Percentiles rank a stretch among this genome's conserved stretches.
Evolutionary conservation across 169 alveolate genomes (phyloP).

Genomic region (Plasmodium billcollinsi): DNA sequence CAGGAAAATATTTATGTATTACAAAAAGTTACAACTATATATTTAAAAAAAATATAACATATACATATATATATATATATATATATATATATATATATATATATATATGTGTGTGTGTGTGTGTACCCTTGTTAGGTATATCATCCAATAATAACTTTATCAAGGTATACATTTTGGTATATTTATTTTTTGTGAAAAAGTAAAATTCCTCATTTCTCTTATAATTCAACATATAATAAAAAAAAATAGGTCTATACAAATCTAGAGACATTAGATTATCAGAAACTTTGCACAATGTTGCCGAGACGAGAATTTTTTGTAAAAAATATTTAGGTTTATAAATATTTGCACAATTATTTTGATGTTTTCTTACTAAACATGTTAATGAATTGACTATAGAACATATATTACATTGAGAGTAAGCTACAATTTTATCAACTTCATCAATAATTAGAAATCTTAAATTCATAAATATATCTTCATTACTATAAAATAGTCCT

Average conservation of each 20-base stretch:
- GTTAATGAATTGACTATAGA: slow-evolving; percentile 53
- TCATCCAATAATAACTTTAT: slow-evolving; percentile 16
- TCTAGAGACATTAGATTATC: slow-evolving; percentile 57
- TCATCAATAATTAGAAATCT: slow-evolving; percentile 79
- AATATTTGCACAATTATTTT: slow-evolving; percentile 9
- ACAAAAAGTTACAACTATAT: not conserved
- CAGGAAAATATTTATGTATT: not conserved
- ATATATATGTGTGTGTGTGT: not conserved
- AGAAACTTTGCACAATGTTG: slow-evolving; percentile 68
- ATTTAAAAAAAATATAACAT: not conserved
- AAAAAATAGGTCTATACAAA: slow-evolving; percentile 73
- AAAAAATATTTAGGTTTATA: slow-evolving; percentile 62
- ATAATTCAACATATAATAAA: slow-evolving; percentile 45
- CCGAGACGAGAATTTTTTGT: slow-evolving; percentile 56
- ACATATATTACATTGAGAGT: slow-evolving; percentile 17
- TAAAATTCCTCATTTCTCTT: slow-evolving; percentile 64
- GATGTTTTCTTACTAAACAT: slow-evolving; percentile 34
- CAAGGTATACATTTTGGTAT: slow-evolving; percentile 15
- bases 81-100: too few relatives aligned
- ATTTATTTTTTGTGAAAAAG: slow-evolving; percentile 8
- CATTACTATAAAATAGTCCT: slow-evolving; percentile 65
- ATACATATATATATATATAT: not conserved
- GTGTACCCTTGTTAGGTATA: slow-evolving; percentile 19
- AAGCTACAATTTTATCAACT: slow-evolving; percentile 77
- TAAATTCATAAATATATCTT: slow-evolving; percentile 65